Evolutionary conservation across 2,329 filamentous ascomycete genomes (phyloP), one percentile per base, ranked within the genome.

Genomic region (Colletotrichum zoysiae): DNA sequence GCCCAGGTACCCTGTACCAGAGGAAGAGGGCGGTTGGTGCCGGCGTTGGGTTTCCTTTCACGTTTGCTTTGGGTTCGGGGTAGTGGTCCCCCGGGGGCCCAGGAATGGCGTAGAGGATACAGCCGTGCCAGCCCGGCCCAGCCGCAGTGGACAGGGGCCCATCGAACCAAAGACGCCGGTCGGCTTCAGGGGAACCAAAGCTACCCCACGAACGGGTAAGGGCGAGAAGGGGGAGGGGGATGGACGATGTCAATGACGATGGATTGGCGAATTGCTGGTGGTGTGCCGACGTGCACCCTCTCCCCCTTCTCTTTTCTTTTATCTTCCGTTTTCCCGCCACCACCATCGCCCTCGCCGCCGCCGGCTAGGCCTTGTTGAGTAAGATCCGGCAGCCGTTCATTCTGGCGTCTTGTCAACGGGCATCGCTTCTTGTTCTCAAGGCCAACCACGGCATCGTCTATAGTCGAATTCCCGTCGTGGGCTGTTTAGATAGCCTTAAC

Each of bases 121-220:
- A 63, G 60, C 57, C 66, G 46, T 48, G 46, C 20, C n/a, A 48
- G n/a, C 46, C 46, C 46, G 23, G 46, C 20, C 2, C 60, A 70
- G 70, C 70, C 70, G 55, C 55, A 65, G 59, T 65, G 61, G 18
- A 61, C 66, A 72, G 55, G 70, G 70, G 60, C 53, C 26, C 7
- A 23, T 42, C 59, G 67, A 64, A 50, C 65, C 40, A 70, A 57
- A 61, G 56, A 59, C 26, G 51, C 58, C 50, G 69, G 51, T 46
- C 50, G 44, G 59, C 66, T 70, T 72, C 70, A 72, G 68, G 68
- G 68, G 64, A 71, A 63, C 35, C 42, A 60, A 61, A 60, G 48
- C 58, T 53, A 59, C 44, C 46, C 46, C 20, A 48, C 46, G 46
- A n/a, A 48, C 46, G 46, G 46, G 46, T 12, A 23, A 12, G 20